These are phyloP conservation scores for Babesia ovis DNA, from an alignment of 169 alveolate species.

Conservation along the genomic window DNA sequence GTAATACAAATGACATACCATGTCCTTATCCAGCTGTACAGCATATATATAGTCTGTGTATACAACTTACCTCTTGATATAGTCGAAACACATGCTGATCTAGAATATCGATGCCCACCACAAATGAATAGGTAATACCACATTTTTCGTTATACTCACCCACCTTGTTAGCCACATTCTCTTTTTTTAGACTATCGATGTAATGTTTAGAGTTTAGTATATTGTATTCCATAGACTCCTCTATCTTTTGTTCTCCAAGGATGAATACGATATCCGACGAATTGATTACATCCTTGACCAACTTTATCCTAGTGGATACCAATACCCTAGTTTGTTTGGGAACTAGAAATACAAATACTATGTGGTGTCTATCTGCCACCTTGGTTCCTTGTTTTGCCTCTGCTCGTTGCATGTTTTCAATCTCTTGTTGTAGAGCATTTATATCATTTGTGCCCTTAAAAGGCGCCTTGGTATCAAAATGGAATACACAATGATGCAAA, in stretches of 20 bases:
- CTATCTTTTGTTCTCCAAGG: background rate
- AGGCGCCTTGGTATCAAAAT: conserved; percentile 40
- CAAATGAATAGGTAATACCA: conserved; percentile 49
- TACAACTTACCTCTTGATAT: conserved; percentile 4
- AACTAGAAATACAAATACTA: conserved; percentile 36
- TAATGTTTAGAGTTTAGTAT: background rate
- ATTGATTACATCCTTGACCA: conserved; percentile 55
- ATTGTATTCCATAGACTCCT: conserved; percentile 11
- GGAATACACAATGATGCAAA: conserved; percentile 45
- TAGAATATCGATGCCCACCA: background rate
- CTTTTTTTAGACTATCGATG: conserved; percentile 8
- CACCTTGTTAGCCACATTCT: background rate
- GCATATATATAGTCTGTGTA: background rate
- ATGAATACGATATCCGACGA: conserved; percentile 19
- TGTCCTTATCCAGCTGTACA: conserved; percentile 6
- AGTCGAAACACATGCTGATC: conserved; percentile 9
- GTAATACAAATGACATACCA: background rate
- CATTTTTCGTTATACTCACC: conserved; percentile 11
- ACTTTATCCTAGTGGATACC: conserved; percentile 46
- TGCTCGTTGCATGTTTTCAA: background rate
- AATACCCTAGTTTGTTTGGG: conserved; percentile 1
- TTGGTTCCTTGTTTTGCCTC: background rate
- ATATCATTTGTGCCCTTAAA: conserved; percentile 21
- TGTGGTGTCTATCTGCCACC: conserved; percentile 6
- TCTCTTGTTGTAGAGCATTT: conserved; percentile 5